phyloP scores from a whole-genome alignment of 2,329 filamentous ascomycete genomes.

The Fusarium buharicum region DNA sequence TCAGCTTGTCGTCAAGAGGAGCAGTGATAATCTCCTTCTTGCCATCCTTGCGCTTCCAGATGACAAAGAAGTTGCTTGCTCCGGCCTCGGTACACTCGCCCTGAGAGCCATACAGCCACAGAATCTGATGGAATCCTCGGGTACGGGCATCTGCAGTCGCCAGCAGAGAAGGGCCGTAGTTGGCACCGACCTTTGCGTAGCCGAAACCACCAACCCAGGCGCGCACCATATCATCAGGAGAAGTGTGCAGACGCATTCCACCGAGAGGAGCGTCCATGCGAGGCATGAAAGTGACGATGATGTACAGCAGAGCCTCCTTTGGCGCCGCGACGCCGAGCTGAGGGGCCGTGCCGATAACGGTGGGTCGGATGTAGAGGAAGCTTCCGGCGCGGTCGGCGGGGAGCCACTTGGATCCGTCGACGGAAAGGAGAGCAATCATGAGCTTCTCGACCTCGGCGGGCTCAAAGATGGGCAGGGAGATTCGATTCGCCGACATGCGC shows the following conservation, averaged over 20 bases:
- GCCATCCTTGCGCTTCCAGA: constrained; percentile 69
- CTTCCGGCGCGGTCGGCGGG: constrained; percentile 72
- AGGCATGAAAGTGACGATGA: constrained; percentile 75
- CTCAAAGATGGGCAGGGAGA: constrained; percentile 79
- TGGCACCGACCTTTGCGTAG: constrained; percentile 91
- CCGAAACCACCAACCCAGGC: constrained; percentile 96
- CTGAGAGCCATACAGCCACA: constrained; percentile 89
- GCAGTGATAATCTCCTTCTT: constrained; percentile 80
- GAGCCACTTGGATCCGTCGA: constrained; percentile 83
- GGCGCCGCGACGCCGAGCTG: constrained; percentile 85
- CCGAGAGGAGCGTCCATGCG: constrained; percentile 61
- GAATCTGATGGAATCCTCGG: constrained; percentile 84
- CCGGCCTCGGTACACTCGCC: constrained; percentile 89
- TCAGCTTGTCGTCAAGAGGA: constrained; percentile 82
- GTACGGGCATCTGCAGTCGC: constrained; percentile 79
- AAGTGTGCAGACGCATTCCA: constrained; percentile 80
- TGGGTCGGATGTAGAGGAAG: constrained; percentile 87
- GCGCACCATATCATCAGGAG: constrained; percentile 82
- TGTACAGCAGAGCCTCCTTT: constrained; percentile 86
- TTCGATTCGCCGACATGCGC: constrained; percentile 68
- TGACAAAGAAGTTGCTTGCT: constrained; percentile 89
- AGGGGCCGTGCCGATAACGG: constrained; percentile 83
- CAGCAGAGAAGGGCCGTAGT: constrained; percentile 86
- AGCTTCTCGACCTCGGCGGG: constrained; percentile 78
- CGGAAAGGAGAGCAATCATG: constrained; percentile 74